A percentile compares a stretch with the other conserved stretches of the same genome.
phyloP scores from a whole-genome alignment of 106 monocot species.

The Cymbidium sinense region DNA sequence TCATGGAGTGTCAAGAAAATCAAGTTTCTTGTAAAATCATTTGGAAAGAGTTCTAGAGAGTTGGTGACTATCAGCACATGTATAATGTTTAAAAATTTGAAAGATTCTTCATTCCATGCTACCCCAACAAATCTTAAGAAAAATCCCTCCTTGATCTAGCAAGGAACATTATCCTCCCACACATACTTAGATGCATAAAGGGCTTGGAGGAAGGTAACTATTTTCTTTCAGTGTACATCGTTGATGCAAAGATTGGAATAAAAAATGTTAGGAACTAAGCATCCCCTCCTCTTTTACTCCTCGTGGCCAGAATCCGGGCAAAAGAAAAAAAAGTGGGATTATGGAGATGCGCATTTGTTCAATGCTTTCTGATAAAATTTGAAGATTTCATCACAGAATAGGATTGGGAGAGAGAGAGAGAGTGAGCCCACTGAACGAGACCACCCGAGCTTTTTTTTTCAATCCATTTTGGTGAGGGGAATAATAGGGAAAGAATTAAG shows the following conservation, averaged over 20 bases:
- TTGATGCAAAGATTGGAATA: background rate
- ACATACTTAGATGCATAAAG: conserved; percentile 38
- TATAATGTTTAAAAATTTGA: conserved; percentile 60
- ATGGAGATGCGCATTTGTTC: too few relatives aligned
- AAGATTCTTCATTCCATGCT: conserved; percentile 45
- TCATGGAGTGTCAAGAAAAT: too few relatives aligned
- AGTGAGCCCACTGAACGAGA: too few relatives aligned
- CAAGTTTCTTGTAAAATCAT: conserved; percentile 86
- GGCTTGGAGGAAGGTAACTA: conserved; percentile 32
- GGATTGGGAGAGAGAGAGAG: too few relatives aligned
- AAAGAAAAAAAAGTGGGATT: too few relatives aligned
- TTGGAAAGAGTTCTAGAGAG: conserved; percentile 62
- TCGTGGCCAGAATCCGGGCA: too few relatives aligned
- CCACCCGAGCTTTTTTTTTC: too few relatives aligned
- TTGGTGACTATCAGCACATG: conserved; percentile 67
- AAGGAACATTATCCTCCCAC: conserved; percentile 50
- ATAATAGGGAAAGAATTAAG: too few relatives aligned
- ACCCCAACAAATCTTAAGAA: conserved; percentile 80
- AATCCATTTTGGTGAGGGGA: too few relatives aligned
- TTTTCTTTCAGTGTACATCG: conserved; percentile 10
- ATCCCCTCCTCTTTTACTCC: too few relatives aligned
- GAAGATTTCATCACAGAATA: too few relatives aligned
- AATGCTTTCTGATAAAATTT: too few relatives aligned
- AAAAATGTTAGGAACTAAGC: background rate
- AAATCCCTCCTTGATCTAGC: conserved; percentile 72